A percentile compares a stretch with the other conserved stretches of the same genome.
phyloP scores from a whole-genome alignment of 345 rosid genomes.

The Boechera divaricarpa region DNA sequence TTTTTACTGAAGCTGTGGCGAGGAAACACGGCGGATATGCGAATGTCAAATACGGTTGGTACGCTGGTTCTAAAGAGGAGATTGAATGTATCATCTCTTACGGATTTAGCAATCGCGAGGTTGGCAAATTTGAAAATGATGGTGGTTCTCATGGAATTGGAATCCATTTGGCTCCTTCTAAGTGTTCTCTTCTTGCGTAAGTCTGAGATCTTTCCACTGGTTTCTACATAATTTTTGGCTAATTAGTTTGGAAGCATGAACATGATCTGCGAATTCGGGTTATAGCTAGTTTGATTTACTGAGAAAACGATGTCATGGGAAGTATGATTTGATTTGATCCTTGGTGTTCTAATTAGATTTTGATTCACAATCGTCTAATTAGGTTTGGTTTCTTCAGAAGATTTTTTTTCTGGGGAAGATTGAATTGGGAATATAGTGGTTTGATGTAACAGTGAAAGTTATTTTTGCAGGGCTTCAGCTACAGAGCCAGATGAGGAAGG shows the following conservation, averaged over 20 bases:
- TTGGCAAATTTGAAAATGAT: not conserved
- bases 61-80: constrained; percentile 51
- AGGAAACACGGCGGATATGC: constrained; percentile 53
- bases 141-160: constrained; percentile 40
- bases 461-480: constrained; percentile 26
- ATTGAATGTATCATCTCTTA: constrained; percentile 38
- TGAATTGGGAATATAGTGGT: not conserved
- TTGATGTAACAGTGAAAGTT: too few relatives aligned
- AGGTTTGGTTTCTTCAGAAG: too few relatives aligned
- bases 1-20: constrained; percentile 47
- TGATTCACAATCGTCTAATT: not conserved
- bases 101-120: constrained; percentile 48
- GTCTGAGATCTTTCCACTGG: constrained; percentile 12
- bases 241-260: not conserved
- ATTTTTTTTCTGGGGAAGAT: not conserved
- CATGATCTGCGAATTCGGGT: not conserved
- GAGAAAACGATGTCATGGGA: too few relatives aligned
- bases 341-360: not conserved
- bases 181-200: constrained; percentile 47
- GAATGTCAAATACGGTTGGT: constrained; percentile 53
- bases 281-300: too few relatives aligned
- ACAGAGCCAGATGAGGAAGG: constrained; percentile 56
- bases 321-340: not conserved
- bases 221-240: not conserved
- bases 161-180: constrained; percentile 47